phyloP scores from a whole-genome alignment of 176 grass and related monocot genomes.

The Oryza meridionalis region DNA sequence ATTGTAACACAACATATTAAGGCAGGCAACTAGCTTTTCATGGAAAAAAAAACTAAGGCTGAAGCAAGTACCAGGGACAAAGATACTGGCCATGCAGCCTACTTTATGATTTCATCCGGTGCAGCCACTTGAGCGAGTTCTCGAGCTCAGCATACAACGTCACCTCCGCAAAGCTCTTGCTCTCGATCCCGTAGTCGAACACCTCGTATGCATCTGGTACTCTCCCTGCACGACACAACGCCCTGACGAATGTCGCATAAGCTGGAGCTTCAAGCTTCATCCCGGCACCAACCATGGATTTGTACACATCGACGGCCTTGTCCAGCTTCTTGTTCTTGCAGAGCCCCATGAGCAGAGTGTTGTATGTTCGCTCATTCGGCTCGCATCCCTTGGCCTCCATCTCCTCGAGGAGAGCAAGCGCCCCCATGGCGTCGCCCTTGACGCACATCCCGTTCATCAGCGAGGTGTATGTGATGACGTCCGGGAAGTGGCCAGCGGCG shows the following conservation, averaged over 20 bases:
- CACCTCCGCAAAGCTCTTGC: slow-evolving; percentile 69
- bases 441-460: slow-evolving; percentile 92
- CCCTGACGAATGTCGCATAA: slow-evolving; percentile 70
- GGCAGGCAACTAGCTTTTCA: background rate
- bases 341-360: slow-evolving; percentile 81
- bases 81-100: background rate
- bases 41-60: background rate
- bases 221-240: slow-evolving; percentile 53
- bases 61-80: slow-evolving; percentile 14
- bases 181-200: slow-evolving; percentile 73
- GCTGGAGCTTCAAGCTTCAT: slow-evolving; percentile 79
- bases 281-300: slow-evolving; percentile 46
- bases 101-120: slow-evolving; percentile 52
- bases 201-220: slow-evolving; percentile 68
- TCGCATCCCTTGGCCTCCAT: slow-evolving; percentile 74
- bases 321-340: slow-evolving; percentile 86
- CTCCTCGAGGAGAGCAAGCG: slow-evolving; percentile 53
- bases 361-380: slow-evolving; percentile 80
- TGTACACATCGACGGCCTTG: slow-evolving; percentile 63
- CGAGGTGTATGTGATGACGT: slow-evolving; percentile 81
- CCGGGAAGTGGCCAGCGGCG: slow-evolving; percentile 53
- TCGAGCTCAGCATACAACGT: slow-evolving; percentile 64
- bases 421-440: slow-evolving; percentile 64
- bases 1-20: background rate
- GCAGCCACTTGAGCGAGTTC: slow-evolving; percentile 74